These are phyloP conservation scores for Tuber melanosporum DNA, from an alignment of 495 filamentous ascomycete genomes.

Conservation along the genomic window DNA sequence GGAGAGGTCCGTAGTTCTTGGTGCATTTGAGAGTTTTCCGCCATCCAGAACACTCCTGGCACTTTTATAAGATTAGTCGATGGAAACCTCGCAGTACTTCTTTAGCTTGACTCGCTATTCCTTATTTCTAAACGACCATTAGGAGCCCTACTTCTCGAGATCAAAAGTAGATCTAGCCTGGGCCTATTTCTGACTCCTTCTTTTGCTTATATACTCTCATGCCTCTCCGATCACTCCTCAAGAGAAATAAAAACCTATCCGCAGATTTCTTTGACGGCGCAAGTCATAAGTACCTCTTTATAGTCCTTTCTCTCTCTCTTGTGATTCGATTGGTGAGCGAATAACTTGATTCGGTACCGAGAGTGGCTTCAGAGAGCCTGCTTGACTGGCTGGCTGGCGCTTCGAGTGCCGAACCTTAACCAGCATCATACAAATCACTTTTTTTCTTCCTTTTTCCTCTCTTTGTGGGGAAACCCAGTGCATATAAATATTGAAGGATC, in stretches of 20 bases:
- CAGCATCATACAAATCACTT: background rate
- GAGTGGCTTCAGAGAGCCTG: background rate
- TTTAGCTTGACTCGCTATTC: background rate
- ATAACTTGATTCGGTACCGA: background rate
- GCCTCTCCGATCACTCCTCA: background rate
- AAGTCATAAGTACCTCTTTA: background rate
- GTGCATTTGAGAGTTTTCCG: background rate
- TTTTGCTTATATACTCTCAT: background rate
- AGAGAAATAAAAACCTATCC: background rate
- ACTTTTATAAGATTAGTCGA: background rate
- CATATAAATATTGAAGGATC: background rate
- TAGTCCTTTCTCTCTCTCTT: background rate
- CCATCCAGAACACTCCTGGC: background rate
- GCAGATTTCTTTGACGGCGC: background rate
- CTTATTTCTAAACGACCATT: background rate
- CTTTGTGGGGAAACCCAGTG: background rate
- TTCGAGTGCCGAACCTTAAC: background rate
- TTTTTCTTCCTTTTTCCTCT: background rate
- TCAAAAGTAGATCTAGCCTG: background rate
- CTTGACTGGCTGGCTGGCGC: background rate
- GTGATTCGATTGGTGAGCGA: background rate
- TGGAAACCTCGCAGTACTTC: background rate
- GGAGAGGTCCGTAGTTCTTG: background rate
- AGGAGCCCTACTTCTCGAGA: background rate
- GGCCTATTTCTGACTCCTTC: constrained; percentile 5